phyloP scores from a whole-genome alignment of 192 early-diverging fungal genomes.

The Podila minutissima region DNA sequence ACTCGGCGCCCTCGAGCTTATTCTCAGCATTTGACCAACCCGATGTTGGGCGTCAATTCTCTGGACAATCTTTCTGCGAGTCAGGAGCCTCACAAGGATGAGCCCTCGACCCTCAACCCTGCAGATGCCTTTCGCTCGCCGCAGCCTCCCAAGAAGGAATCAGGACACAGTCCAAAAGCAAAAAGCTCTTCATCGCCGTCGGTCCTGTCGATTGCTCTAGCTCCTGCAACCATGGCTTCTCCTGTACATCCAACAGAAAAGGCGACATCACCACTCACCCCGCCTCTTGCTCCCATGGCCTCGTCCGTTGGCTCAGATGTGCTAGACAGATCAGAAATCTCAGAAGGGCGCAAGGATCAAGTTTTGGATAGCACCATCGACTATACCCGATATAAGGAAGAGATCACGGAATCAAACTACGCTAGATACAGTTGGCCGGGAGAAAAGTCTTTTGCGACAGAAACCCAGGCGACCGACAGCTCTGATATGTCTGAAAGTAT shows the following conservation, averaged over 20 bases:
- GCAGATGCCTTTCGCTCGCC: too few relatives aligned
- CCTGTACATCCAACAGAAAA: neutral
- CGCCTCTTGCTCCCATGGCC: neutral
- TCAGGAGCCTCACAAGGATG: neutral
- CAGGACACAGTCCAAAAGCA: neutral
- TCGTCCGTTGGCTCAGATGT: too few relatives aligned
- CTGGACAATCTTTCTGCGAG: neutral
- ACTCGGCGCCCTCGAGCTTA: neutral
- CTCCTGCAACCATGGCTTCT: neutral
- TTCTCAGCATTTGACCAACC: constrained; percentile 18
- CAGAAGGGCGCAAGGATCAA: neutral
- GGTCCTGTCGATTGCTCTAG: neutral
- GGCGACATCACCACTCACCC: too few relatives aligned
- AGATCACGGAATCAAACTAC: constrained; percentile 7
- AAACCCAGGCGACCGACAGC: neutral
- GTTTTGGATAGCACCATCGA: constrained; percentile 3
- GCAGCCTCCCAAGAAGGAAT: neutral
- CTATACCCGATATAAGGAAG: constrained; percentile 20
- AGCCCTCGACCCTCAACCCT: too few relatives aligned
- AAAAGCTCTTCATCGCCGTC: neutral
- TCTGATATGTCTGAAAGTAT: neutral
- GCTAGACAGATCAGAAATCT: too few relatives aligned
- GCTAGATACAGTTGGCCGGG: neutral
- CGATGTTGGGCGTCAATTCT: neutral
- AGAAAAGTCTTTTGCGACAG: neutral